phyloP scores from a whole-genome alignment of 2,329 filamentous ascomycete genomes.

The Tolypocladium ovalisporum region DNA sequence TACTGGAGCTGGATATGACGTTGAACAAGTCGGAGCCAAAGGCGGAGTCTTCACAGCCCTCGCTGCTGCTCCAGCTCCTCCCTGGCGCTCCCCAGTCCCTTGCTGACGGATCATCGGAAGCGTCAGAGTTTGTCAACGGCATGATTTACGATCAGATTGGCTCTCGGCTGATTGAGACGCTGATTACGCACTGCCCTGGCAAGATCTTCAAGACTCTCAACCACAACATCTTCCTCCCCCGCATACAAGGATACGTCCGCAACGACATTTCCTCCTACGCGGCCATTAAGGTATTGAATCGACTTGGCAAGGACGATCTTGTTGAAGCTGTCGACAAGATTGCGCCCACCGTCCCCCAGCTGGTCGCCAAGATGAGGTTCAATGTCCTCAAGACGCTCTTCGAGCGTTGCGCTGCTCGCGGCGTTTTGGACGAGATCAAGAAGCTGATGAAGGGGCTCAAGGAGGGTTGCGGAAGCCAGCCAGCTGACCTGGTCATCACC shows the following conservation, averaged over 20 bases:
- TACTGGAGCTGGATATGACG: conserved; percentile 77
- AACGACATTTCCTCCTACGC: conserved; percentile 90
- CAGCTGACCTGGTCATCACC: conserved; percentile 35
- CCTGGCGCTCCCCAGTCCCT: conserved; percentile 65
- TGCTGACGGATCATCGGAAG: conserved; percentile 60
- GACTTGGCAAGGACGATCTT: conserved; percentile 79
- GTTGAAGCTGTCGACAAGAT: conserved; percentile 61
- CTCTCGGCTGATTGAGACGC: conserved; percentile 78
- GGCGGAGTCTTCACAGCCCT: conserved; percentile 21
- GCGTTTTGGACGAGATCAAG: conserved; percentile 40
- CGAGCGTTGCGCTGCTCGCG: conserved; percentile 66
- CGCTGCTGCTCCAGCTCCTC: conserved; percentile 66
- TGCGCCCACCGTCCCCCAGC: conserved; percentile 56
- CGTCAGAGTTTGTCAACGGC: conserved; percentile 68
- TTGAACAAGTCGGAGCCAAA: conserved; percentile 41
- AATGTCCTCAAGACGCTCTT: conserved; percentile 73
- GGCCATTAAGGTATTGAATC: conserved; percentile 69
- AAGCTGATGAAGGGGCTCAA: conserved; percentile 36
- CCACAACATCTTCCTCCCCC: conserved; percentile 64
- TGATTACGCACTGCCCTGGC: conserved; percentile 69
- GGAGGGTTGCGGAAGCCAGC: conserved; percentile 34
- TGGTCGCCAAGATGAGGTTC: conserved; percentile 67
- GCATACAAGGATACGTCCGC: conserved; percentile 69
- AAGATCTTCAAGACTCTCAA: conserved; percentile 88
- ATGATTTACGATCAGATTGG: conserved; percentile 86